These are phyloP conservation scores for Fusarium nanum DNA, from an alignment of 2,329 filamentous ascomycete genomes.

Conservation along the genomic window DNA sequence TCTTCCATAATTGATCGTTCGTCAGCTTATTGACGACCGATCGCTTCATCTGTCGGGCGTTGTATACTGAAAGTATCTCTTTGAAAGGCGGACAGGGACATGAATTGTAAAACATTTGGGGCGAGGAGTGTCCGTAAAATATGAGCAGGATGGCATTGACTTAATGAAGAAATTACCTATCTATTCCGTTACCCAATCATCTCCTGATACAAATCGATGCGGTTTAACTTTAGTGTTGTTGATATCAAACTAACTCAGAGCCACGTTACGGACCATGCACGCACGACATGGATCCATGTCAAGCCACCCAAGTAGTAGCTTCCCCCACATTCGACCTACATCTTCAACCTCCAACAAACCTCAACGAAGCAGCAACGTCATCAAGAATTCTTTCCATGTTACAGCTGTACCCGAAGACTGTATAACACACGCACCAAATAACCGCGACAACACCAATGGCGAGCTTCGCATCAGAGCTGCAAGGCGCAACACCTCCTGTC, in stretches of 20 bases:
- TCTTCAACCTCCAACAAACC: slow-evolving; percentile 12
- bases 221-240: background rate
- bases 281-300: background rate
- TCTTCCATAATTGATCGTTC: background rate
- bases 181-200: background rate
- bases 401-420: background rate
- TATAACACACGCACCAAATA: background rate
- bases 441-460: slow-evolving; percentile 39
- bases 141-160: slow-evolving; percentile 1
- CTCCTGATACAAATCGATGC: background rate
- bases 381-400: background rate
- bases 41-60: slow-evolving; percentile 23
- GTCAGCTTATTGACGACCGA: background rate
- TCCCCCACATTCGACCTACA: slow-evolving; percentile 28
- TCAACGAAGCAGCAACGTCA: background rate
- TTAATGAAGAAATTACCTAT: slow-evolving; percentile 13
- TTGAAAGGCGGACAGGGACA: slow-evolving; percentile 15
- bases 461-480: slow-evolving; percentile 47
- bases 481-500: slow-evolving; percentile 65
- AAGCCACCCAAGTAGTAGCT: background rate
- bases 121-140: slow-evolving; percentile 16
- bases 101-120: slow-evolving; percentile 35
- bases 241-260: background rate
- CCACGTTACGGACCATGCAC: slow-evolving; percentile 16
- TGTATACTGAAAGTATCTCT: slow-evolving; percentile 22